Base-by-base conservation (phyloP, 116 monocot species). In the Papilionanthe hybrid region DNA sequence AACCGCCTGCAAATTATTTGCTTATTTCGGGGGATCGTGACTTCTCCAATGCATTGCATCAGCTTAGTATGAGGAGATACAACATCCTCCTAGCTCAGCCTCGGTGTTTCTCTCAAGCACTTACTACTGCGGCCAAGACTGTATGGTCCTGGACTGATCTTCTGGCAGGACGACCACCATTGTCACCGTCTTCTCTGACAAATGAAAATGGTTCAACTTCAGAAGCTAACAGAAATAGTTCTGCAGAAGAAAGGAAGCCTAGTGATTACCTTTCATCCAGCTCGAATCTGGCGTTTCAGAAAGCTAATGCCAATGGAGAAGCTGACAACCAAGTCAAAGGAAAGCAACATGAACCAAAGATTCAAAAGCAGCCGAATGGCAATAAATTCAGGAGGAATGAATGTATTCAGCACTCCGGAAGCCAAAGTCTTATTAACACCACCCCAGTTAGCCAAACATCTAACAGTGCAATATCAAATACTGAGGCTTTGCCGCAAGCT, bases 21-120 rank as follows among this genome's bases (percentile, higher is more conserved):
- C 82, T 95, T 63, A 93, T 95, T 57, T 95, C 95, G 75, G 95
- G 95, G 79, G 95, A 95, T 69, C 91, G 93, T 22, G 95, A 95
- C 65, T 95, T 95, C 82, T 93, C 89, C 23, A 87, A 91, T 88
- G 93, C 95, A n/a, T 91, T 95, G 71, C 95, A 95, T 83, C 91
- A 95, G 74, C 81, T 95, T n/a, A 63, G 90, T 0, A 85, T 93
- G 89, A 86, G 93, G 81, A 87, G 88, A 83, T 95, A 95, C 66
- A 95, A 91, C 83, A 88, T 95, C 83, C 83, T 95, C 27, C 79
- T 95, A 49, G 95, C 95, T 55, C 93, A 93, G 32, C 84, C 91
- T 19, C 84, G 86, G 3, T 87, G 81, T 85, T 89, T 87, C 13
- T 95, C 95, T 55, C 91, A 86, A 78, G 88, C 89, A 13, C 91